Base-by-base conservation (phyloP, 2,329 filamentous ascomycete genomes). In the Lizonia empirigonia region DNA sequence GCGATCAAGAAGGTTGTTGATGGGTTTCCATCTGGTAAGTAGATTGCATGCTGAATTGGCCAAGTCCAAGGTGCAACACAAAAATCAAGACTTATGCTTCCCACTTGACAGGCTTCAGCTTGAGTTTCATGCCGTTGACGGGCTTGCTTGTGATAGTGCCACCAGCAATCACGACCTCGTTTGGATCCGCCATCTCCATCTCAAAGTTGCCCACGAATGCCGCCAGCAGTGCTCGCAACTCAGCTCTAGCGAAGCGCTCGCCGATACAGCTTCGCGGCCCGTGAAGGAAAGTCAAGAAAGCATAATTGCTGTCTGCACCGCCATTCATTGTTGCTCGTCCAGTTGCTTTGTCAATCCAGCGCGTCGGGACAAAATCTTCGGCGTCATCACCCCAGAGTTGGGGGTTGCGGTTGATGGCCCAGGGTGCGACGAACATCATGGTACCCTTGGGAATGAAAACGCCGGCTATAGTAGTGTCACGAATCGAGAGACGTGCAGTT, bases 261-360 rank as follows among this genome's bases (percentile, higher is more conserved):
- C 73, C 73, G 49, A 74, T 74, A 44, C 73, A 76, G 45, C 67
- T 72, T 16, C 73, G 56, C 7, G 73, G 73, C 1, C 73, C 73
- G 45, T 78, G 75, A 15, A 78, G 58, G 52, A 79, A 80, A 0
- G 76, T 78, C 41, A 78, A 35, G 44, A 74, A 72, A 10, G 66
- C 60, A 41, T 71, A 77, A 47, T 76, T 75, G 52, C 73, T 76
- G 4, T 65, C 62, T 1, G 68, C 64, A 23, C 69, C 67, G 7
- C 69, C 76, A n/a, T 63, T 64, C 59, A 73, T 76, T 16, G 76
- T 78, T 4, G 74, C 69, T 12, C 68, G 67, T 3, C 67, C 71
- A 13, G 58, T 66, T 20, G 63, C 45, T 16, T 57, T 56, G 47
- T 78, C 74, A 47, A 80, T 74, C 77, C 77, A 79, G 20, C 77